Evolutionary conservation across 1,284 basidiomycete species (phyloP), one percentile per base, ranked within the genome.

Genomic region (Exobasidium cylindrosporum): DNA sequence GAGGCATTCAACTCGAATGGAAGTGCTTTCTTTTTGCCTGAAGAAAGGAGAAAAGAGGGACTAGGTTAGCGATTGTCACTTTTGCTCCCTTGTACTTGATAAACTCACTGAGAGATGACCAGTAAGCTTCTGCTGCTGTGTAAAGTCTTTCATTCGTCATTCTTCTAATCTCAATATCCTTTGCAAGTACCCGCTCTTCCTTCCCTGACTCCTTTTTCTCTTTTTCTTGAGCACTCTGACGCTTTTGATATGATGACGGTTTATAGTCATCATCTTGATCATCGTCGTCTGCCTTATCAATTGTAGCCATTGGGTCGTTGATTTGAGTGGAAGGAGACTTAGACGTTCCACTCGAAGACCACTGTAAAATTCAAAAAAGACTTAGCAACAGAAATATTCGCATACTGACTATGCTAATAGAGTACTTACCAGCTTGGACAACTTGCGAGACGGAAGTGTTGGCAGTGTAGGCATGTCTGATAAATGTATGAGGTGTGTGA

Each of bases 91-190:
- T n/a, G n/a, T n/a, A n/a, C n/a, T n/a, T n/a, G n/a, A n/a, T n/a
- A n/a, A 21, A 50, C 47, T 50, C 47, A 50, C 47, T 50, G 24
- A 50, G 14, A 31, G 23, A 21, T 14, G 32, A 40, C 21, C 29
- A 29, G 17, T 55, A 55, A 13, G 53, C 53, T 29, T 55, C 53
- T 55, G 53, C 53, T n/a, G 53, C 53, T 14, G n/a, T 24, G 53
- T 55, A 55, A 6, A 55, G 28, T 44, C 40, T 55, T 29, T 55
- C 53, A 44, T 55, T 55, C 14, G 53, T 31, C 29, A n/a, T n/a
- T 29, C 53, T 55, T 26, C 53, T 13, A 14, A 29, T 31, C 30
- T 55, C 30, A 4, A 55, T 55, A 32, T 55, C 53, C 21, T 55
- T 55, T 28, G 53, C 53, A 14, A 55, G 26, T 21, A 21, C 26